Evolutionary conservation across 805 yeast genomes (phyloP).

Genomic region (Teunomyces pallodes): DNA sequence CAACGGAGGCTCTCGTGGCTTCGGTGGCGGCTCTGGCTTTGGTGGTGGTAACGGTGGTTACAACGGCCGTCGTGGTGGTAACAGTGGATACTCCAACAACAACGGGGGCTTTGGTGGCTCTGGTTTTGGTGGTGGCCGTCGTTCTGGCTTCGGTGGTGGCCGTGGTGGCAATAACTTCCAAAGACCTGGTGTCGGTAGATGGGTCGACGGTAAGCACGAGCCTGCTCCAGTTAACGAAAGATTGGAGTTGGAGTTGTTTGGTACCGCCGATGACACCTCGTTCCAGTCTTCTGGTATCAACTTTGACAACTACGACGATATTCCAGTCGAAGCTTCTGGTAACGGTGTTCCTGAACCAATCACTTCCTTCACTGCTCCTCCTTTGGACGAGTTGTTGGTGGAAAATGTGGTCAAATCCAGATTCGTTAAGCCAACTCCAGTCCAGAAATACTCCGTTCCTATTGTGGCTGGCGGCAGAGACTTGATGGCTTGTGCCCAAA

Average conservation of each 20-base stretch:
- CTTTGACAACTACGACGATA: conserved; percentile 97
- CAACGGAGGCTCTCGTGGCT: conserved; percentile 16
- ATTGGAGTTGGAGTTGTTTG: conserved; percentile 79
- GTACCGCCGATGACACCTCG: conserved; percentile 67
- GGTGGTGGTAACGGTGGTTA: conserved; percentile 26
- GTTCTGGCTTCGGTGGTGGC: conserved; percentile 23
- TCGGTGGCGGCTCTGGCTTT: conserved; percentile 12
- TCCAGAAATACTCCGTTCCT: conserved; percentile 90
- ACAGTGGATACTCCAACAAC: conserved; percentile 15
- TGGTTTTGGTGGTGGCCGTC: conserved; percentile 15
- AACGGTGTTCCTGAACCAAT: conserved; percentile 93
- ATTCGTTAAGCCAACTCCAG: conserved; percentile 95
- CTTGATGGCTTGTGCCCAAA: conserved; percentile 96
- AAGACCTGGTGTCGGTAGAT: conserved; percentile 68
- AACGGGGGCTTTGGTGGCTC: conserved; percentile 16
- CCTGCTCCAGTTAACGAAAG: conserved; percentile 73
- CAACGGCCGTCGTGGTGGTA: conserved; percentile 29
- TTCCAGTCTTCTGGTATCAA: conserved; percentile 96
- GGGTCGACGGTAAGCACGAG: conserved; percentile 83
- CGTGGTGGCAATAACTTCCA: conserved; percentile 26
- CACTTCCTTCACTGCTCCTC: conserved; percentile 83
- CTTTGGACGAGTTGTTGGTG: conserved; percentile 80
- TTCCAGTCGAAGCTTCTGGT: conserved; percentile 98
- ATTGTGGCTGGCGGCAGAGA: conserved; percentile 87
- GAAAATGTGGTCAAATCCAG: conserved; percentile 86